These are phyloP conservation scores for Aspergillus clavatus DNA, from an alignment of 2,329 filamentous ascomycete species.

Conservation along the genomic window DNA sequence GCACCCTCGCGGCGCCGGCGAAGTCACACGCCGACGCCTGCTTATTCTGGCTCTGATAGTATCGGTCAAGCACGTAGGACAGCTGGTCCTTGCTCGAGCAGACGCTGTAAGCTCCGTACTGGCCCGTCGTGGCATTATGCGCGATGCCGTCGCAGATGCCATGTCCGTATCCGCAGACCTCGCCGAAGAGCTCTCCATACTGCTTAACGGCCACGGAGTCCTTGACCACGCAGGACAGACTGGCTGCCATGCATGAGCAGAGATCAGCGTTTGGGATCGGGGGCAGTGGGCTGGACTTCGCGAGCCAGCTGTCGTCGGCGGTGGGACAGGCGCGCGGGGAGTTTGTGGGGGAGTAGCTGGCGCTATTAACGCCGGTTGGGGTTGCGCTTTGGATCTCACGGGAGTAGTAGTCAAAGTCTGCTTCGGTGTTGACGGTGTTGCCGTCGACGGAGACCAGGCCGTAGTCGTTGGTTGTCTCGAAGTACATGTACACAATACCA, in stretches of 20 bases:
- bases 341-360: conserved; percentile 69
- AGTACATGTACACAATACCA: conserved; percentile 99
- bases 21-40: conserved; percentile 42
- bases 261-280: conserved; percentile 72
- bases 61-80: conserved; percentile 44
- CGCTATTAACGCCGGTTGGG: conserved; percentile 61
- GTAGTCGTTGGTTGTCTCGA: conserved; percentile 84
- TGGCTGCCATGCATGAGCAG: conserved; percentile 79
- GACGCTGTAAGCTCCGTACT: conserved; percentile 48
- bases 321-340: conserved; percentile 67
- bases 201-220: conserved; percentile 52
- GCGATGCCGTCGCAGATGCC: conserved; percentile 51
- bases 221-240: conserved; percentile 65
- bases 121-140: conserved; percentile 36
- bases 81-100: conserved; percentile 43
- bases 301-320: conserved; percentile 66
- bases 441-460: conserved; percentile 61
- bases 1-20: conserved; percentile 35
- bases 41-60: conserved; percentile 37
- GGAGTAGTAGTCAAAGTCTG: conserved; percentile 70
- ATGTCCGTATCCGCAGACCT: conserved; percentile 44
- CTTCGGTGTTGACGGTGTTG: conserved; percentile 59
- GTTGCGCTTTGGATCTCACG: conserved; percentile 63
- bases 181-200: conserved; percentile 60
- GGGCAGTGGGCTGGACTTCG: conserved; percentile 65